Evolutionary conservation across 805 yeast genomes (phyloP), one percentile per base, ranked within the genome.

Genomic region (Candida sphagnicola): DNA sequence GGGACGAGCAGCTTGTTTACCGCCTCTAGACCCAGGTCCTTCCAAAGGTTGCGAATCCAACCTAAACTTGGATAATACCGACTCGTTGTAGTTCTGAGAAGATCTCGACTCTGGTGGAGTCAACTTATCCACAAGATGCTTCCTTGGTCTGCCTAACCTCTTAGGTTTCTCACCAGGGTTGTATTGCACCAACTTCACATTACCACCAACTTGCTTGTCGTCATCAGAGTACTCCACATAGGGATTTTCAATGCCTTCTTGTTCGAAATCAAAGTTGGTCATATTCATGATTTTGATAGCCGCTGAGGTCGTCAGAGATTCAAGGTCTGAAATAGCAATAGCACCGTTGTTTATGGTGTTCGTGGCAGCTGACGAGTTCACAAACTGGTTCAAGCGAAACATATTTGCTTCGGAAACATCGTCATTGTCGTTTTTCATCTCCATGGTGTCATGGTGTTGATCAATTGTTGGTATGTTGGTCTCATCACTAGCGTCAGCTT

Each of bases 1-100:
- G 36, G 36, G 38, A 24, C 51, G 39, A 3, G 50, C 39, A 4
- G 46, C 47, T 8, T 39, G 32, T 33, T 49, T 56, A 2, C 71
- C 70, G 4, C 72, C 71, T 15, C 70, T 51, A 8, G 69, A 62
- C 3, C 70, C 70, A 1, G 69, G 69, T 0, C 70, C 70, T 35
- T 55, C 62, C 1, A 66, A 41, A 0, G 70, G 70, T 16, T 47
- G 44, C 13, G 49, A 43, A 46, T 64, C 67, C n/a, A 65, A 49
- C 21, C 70, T 43, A 37, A 64, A 65, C 43, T 55, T 57, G 29
- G 65, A 55, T 18, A 58, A 39, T 18, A 56, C 53, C 2, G 70
- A 51, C 37, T 57, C 55, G 18, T 55, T 59, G 35, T 47, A 51
- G 44, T 65, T 65, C 25, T 53, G 45, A 11, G 55, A 42, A 4